Conservation (phyloP, 495 filamentous ascomycete genomes). For the Astrothelium macrocarpum region DNA sequence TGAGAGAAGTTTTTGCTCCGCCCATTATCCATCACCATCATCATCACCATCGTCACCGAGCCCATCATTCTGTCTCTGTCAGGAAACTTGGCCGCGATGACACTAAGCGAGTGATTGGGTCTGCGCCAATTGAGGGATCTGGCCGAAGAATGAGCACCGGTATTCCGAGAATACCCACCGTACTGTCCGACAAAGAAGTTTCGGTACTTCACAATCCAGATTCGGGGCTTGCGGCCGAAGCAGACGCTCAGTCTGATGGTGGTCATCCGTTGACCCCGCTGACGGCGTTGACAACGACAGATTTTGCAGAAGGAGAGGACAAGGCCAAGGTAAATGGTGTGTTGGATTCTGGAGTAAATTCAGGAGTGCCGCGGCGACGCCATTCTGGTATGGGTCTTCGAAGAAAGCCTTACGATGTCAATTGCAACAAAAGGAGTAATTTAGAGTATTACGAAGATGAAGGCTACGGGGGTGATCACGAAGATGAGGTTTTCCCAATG, state of each 20-base stretch:
- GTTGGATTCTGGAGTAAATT: background rate
- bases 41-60: slow-evolving; percentile 50
- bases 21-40: slow-evolving; percentile 62
- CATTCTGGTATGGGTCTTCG: slow-evolving; percentile 74
- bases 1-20: slow-evolving; percentile 86
- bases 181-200: background rate
- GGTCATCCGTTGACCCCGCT: background rate
- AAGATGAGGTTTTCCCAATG: slow-evolving; percentile 68
- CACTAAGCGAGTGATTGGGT: slow-evolving; percentile 19
- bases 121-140: background rate
- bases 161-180: background rate
- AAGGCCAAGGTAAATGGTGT: background rate
- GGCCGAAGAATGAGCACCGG: slow-evolving; percentile 29
- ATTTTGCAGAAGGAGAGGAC: background rate
- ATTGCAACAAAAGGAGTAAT: slow-evolving; percentile 50
- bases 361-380: slow-evolving; percentile 40
- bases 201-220: background rate
- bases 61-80: slow-evolving; percentile 41
- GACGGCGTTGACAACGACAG: background rate
- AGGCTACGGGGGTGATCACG: slow-evolving; percentile 68
- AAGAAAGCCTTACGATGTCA: slow-evolving; percentile 55
- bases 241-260: background rate
- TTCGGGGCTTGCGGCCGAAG: background rate
- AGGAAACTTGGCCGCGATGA: slow-evolving; percentile 9
- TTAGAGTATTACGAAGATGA: slow-evolving; percentile 80